Base-by-base conservation (phyloP, 2,329 filamentous ascomycete species). In the Paracoccidioides brasiliensis region DNA sequence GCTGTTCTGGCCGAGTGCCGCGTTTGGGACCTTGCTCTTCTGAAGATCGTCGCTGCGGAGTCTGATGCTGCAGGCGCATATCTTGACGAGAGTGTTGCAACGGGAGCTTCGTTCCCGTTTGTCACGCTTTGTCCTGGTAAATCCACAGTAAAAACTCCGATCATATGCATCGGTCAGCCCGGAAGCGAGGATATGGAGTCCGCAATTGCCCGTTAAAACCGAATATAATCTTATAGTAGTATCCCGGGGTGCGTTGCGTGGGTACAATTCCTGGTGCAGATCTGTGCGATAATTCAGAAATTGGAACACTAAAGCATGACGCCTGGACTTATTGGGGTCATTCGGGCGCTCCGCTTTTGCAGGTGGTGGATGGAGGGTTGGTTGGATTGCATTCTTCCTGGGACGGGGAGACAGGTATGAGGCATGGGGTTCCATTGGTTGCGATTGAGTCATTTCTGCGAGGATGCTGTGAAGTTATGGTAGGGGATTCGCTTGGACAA, bases 251-350 rank as follows among this genome's bases (percentile, higher is more conserved):
- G 60, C 54, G 3, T 78, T 72, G 53, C 64, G 67, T 8, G 77
- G 77, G 76, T 0, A 56, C 56, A 43, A 28, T 66, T 70, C 52
- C 67, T 60, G 8, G 69, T 59, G 3, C 70, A 70, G 72, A 80
- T 61, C 63, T 68, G 2, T 73, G 79, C 54, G 74, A 80, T 57
- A 79, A 79, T 58, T 70, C 69, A 1, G 74, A 77, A 30, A 80
- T 80, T 54, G 78, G 77, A 1, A 72, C 72, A 0, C 59, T 80
- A 59, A 76, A 71, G 70, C 78, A 80, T 62, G 73, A 76, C 60
- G 77, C 75, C 56, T 80, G 78, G 78, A 80, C 77, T 1, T 80
- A 80, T 62, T 80, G 78, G 78, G 78, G 78, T 1, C 77, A 80
- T 62, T 78, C 73, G 28, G 77, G 77, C 3, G 78, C 77, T 4